phyloP scores from a whole-genome alignment of 2,329 filamentous ascomycete genomes.

The Pseudocercospora macadamiae region DNA sequence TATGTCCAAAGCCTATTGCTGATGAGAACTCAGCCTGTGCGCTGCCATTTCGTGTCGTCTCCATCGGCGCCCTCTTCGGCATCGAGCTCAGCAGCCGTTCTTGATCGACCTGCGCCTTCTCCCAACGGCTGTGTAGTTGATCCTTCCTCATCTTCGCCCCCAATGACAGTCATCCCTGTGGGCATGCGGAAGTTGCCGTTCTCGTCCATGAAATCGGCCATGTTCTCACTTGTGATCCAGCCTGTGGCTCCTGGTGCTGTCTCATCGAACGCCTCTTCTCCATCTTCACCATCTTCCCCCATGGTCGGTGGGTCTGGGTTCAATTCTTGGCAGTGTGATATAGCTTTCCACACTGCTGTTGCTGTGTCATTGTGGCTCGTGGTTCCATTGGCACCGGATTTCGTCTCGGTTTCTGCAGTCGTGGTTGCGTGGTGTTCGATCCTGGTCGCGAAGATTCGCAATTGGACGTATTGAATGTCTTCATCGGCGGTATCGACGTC shows the following conservation, averaged over 20 bases:
- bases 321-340: slow-evolving; percentile 74
- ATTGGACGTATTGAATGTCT: slow-evolving; percentile 64
- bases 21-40: slow-evolving; percentile 55
- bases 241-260: slow-evolving; percentile 74
- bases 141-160: slow-evolving; percentile 51
- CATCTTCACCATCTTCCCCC: slow-evolving; percentile 57
- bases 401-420: slow-evolving; percentile 22
- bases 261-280: slow-evolving; percentile 43
- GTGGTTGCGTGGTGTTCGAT: slow-evolving; percentile 18
- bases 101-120: slow-evolving; percentile 36
- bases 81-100: slow-evolving; percentile 50
- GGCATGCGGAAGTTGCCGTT: slow-evolving; percentile 79
- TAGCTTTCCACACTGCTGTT: slow-evolving; percentile 65
- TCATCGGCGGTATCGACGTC: slow-evolving; percentile 64
- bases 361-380: slow-evolving; percentile 27
- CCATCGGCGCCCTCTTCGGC: slow-evolving; percentile 35
- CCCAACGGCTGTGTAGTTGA: slow-evolving; percentile 36
- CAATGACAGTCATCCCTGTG: slow-evolving; percentile 65
- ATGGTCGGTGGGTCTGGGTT: slow-evolving; percentile 68
- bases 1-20: too few relatives aligned
- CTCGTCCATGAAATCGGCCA: slow-evolving; percentile 79
- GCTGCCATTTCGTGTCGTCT: slow-evolving; percentile 57
- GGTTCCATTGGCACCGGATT: slow-evolving; percentile 18
- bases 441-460: slow-evolving; percentile 63
- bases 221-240: slow-evolving; percentile 92